These are phyloP conservation scores for Populus davidiana DNA, from an alignment of 345 rosid genomes.

Conservation along the genomic window DNA sequence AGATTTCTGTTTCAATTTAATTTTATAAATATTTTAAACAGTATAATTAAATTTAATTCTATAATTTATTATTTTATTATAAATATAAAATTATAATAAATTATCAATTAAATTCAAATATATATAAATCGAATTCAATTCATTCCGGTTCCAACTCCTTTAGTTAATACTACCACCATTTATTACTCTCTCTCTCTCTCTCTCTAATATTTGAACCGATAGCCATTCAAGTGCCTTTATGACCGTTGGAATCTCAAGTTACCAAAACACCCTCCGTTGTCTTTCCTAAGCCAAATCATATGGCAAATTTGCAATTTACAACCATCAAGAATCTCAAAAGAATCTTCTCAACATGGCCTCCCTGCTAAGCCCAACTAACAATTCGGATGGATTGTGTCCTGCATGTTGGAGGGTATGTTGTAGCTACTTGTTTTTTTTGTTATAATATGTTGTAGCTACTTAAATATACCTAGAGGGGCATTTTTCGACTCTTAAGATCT, in stretches of 20 bases:
- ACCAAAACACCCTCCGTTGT: conserved; percentile 20
- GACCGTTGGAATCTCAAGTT: conserved; percentile 19
- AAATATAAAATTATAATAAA: too few species aligned
- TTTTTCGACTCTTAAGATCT: conserved; percentile 17
- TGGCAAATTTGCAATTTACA: background rate
- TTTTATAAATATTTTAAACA: too few species aligned
- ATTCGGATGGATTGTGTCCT: background rate
- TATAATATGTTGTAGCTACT: background rate
- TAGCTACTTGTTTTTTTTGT: too few species aligned
- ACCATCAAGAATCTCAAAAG: background rate
- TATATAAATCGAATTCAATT: too few species aligned
- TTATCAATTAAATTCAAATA: too few species aligned
- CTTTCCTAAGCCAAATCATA: background rate
- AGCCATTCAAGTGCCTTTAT: background rate
- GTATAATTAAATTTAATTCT: too few species aligned
- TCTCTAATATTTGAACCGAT: too few species aligned
- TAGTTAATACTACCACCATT: background rate
- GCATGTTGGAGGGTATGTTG: background rate
- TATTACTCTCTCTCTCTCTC: too few species aligned
- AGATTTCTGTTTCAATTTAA: too few species aligned
- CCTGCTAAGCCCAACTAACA: background rate
- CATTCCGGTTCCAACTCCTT: too few species aligned
- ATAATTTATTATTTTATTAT: too few species aligned
- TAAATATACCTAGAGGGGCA: conserved; percentile 10
- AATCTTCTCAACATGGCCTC: background rate